Evolutionary conservation across 2,329 filamentous ascomycete species (phyloP).

Genomic region (Penicillium sp.): DNA sequence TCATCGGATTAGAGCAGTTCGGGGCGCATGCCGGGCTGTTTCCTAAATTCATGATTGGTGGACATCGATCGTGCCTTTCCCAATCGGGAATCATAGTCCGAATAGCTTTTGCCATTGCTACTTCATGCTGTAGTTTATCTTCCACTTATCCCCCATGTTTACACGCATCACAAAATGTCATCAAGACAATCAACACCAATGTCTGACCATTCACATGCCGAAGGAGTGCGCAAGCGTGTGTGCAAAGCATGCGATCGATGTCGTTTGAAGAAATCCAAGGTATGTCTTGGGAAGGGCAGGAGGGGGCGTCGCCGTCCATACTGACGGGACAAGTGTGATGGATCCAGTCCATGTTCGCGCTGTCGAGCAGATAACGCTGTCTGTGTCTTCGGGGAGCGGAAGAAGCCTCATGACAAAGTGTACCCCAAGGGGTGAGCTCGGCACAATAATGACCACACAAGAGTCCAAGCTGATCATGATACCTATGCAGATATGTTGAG

Average conservation of each 20-base stretch:
- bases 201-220: conserved; percentile 22
- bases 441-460: not conserved
- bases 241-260: conserved; percentile 66
- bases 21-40: not conserved
- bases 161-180: not conserved
- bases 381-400: conserved; percentile 62
- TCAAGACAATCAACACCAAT: not conserved
- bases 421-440: conserved; percentile 61
- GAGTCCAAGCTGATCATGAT: conserved; percentile 1
- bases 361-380: conserved; percentile 62
- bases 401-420: conserved; percentile 63
- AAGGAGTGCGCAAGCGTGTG: conserved; percentile 56
- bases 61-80: not conserved
- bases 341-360: conserved; percentile 57
- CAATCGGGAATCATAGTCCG: not conserved
- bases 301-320: conserved; percentile 10
- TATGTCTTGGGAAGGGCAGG: conserved; percentile 26
- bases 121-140: not conserved
- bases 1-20: not conserved
- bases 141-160: not conserved
- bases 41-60: not conserved
- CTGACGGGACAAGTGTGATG: conserved; percentile 51
- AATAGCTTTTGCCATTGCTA: not conserved
- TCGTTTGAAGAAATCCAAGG: conserved; percentile 64
- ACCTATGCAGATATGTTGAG: conserved; percentile 56